Evolutionary conservation across 2,329 filamentous ascomycete species (phyloP).

Genomic region (Aspergillus sergii): DNA sequence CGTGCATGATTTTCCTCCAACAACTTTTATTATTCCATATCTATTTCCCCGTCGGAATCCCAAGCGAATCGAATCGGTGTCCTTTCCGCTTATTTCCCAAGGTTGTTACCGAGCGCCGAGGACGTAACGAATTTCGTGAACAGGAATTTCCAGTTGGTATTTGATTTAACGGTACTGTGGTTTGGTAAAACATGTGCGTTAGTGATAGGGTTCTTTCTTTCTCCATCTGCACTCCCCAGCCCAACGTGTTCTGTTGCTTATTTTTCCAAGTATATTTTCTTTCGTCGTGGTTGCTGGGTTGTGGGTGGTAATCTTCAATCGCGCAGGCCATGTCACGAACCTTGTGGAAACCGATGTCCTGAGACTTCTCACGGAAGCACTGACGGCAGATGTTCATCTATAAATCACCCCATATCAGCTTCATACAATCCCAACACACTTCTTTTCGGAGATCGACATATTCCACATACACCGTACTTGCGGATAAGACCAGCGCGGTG

Average conservation of each 20-base stretch:
- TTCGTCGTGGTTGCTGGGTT: background rate
- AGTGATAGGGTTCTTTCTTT: constrained; percentile 10
- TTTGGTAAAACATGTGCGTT: constrained; percentile 12
- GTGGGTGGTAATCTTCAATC: background rate
- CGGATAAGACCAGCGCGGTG: constrained; percentile 99
- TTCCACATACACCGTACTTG: constrained; percentile 76
- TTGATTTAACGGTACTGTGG: constrained; percentile 39
- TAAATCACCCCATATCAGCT: constrained; percentile 19
- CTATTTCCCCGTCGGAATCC: constrained; percentile 16
- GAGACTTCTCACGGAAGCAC: constrained; percentile 70
- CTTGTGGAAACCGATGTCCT: constrained; percentile 71
- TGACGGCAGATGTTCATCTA: constrained; percentile 63
- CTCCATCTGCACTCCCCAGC: background rate
- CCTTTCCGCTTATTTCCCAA: constrained; percentile 16
- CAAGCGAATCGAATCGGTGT: constrained; percentile 20
- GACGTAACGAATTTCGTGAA: constrained; percentile 36
- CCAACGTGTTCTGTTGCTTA: background rate
- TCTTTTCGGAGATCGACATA: background rate
- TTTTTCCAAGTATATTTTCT: background rate
- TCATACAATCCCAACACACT: constrained; percentile 9
- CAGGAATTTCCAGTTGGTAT: constrained; percentile 32
- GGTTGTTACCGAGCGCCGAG: constrained; percentile 30
- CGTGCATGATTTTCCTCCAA: constrained; percentile 26
- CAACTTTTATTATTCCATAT: constrained; percentile 25
- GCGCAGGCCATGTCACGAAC: constrained; percentile 42